Percentiles rank a stretch among this genome's conserved stretches.
These are phyloP conservation scores for Imleria badia DNA, from an alignment of 768 basidiomycete genomes.

Conservation along the genomic window DNA sequence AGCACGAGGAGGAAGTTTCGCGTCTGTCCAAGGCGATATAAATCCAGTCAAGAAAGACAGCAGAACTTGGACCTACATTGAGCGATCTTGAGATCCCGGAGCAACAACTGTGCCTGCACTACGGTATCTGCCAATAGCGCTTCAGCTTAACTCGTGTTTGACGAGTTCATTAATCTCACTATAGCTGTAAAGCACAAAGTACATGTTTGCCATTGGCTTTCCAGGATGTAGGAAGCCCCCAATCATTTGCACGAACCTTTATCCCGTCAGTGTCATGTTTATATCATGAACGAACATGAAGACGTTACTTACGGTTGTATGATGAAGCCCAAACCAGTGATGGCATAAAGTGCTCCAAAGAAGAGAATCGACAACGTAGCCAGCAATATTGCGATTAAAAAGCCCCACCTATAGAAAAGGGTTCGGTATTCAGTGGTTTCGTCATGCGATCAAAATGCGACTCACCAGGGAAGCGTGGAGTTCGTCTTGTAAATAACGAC, in stretches of 20 bases:
- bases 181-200: conserved; percentile 45
- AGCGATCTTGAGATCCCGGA: conserved; percentile 54
- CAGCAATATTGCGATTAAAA: conserved; percentile 51
- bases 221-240: conserved; percentile 37
- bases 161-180: conserved; percentile 29
- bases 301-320: conserved; percentile 26
- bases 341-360: conserved; percentile 53
- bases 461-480: conserved; percentile 53
- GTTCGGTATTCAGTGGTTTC: background rate
- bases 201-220: conserved; percentile 47
- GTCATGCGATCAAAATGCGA: background rate
- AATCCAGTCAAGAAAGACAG: conserved; percentile 39
- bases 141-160: conserved; percentile 42
- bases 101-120: conserved; percentile 48
- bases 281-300: background rate
- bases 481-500: conserved; percentile 52
- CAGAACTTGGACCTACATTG: conserved; percentile 17
- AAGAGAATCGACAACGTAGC: conserved; percentile 53
- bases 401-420: conserved; percentile 38
- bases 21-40: conserved; percentile 30
- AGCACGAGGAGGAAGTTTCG: conserved; percentile 65
- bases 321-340: conserved; percentile 38
- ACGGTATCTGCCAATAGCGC: conserved; percentile 44
- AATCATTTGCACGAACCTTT: conserved; percentile 39
- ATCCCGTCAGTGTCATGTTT: background rate